Conservation (phyloP, 768 basidiomycete genomes). For the Pleurotus eryngii region DNA sequence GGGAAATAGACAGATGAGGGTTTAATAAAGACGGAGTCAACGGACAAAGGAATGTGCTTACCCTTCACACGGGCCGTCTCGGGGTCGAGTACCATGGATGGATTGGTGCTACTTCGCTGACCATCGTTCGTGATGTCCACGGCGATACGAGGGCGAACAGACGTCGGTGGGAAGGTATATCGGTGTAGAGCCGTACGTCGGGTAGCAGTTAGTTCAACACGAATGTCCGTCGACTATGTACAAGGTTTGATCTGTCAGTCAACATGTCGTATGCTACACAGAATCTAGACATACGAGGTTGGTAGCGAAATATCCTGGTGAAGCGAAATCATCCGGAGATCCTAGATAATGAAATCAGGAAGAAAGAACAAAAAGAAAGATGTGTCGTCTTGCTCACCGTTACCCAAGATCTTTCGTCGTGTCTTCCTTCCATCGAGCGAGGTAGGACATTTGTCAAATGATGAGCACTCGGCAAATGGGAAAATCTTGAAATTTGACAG, state of each 20-base stretch:
- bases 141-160: slow-evolving; percentile 46
- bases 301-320: slow-evolving; percentile 64
- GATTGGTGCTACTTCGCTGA: slow-evolving; percentile 46
- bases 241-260: too few species aligned
- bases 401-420: slow-evolving; percentile 40
- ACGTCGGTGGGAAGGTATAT: slow-evolving; percentile 50
- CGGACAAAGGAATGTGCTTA: slow-evolving; percentile 2
- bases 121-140: slow-evolving; percentile 66
- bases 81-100: slow-evolving; percentile 45
- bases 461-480: slow-evolving; percentile 46
- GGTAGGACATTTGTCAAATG: slow-evolving; percentile 52
- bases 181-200: slow-evolving; percentile 58
- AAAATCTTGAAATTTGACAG: slow-evolving; percentile 64
- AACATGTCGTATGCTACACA: background rate
- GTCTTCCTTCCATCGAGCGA: slow-evolving; percentile 43
- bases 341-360: slow-evolving; percentile 27
- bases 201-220: slow-evolving; percentile 58
- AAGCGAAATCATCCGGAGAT: slow-evolving; percentile 55
- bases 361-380: too few species aligned
- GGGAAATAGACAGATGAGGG: background rate
- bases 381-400: slow-evolving; percentile 35
- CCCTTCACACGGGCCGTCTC: slow-evolving; percentile 49
- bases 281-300: slow-evolving; percentile 40
- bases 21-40: background rate
- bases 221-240: slow-evolving; percentile 48